Evolutionary conservation across 768 basidiomycete species (phyloP).

Genomic region (Rossbeevera mucosa): DNA sequence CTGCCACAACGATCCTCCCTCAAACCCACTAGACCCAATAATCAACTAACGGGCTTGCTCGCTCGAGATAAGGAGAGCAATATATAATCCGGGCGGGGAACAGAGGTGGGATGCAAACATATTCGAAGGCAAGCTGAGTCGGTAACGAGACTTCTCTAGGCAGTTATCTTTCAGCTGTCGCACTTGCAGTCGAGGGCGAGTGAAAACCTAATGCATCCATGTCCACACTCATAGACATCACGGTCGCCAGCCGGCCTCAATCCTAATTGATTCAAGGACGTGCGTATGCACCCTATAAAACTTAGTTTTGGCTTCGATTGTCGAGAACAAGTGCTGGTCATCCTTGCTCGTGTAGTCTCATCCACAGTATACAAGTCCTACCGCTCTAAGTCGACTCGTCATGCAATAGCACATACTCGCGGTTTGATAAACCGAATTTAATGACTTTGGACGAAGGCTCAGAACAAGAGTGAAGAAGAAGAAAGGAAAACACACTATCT

Average conservation of each 20-base stretch:
- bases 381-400: conserved; percentile 56
- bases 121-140: too few species aligned
- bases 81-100: too few species aligned
- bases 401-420: conserved; percentile 83
- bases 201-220: background rate
- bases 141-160: too few species aligned
- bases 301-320: conserved; percentile 33
- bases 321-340: conserved; percentile 32
- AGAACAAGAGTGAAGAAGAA: background rate
- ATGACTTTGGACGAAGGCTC: conserved; percentile 49
- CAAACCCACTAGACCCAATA: too few species aligned
- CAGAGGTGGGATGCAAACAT: too few species aligned
- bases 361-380: background rate
- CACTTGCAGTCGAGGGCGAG: background rate
- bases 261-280: conserved; percentile 1
- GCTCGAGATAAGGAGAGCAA: too few species aligned
- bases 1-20: too few species aligned
- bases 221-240: background rate
- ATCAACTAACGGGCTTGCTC: too few species aligned
- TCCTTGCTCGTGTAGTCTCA: conserved; percentile 10
- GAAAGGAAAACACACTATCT: conserved; percentile 56
- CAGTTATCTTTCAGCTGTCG: too few species aligned
- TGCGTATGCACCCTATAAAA: background rate
- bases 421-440: conserved; percentile 75
- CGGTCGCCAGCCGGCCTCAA: background rate